Evolutionary conservation across 352 stramenopile species (phyloP), one percentile per base, ranked within the genome.

Genomic region (Phytophthora sojae): DNA sequence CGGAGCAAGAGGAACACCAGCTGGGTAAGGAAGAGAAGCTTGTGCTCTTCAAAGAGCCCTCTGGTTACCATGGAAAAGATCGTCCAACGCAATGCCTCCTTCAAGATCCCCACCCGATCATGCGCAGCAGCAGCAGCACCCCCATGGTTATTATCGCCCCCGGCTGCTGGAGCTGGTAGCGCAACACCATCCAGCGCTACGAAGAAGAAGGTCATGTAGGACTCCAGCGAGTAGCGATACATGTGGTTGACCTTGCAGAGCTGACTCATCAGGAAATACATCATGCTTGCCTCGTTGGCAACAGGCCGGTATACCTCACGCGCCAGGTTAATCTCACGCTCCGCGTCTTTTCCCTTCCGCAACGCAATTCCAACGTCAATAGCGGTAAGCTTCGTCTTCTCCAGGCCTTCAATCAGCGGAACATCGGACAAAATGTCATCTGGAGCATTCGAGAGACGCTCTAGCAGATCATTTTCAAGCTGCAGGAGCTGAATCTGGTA

Each of bases 211-310:
- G 88, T 92, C 80, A 96, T 92, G 67, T 94, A 96, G 7, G 85
- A 92, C 61, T 97, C 94, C 30, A 98, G 86, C 21, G 90, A 97
- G 75, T 98, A 98, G 29, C 97, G 91, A 64, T 98, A 98, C 93
- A 98, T 98, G 80, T 96, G 91, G 67, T 96, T 95, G 7, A 98
- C 82, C 60, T 94, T 91, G 77, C 80, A 92, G 0, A 98, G 78
- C 60, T 97, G 83, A 11, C 92, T 73, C 77, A 98, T 92, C 53
- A 97, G 80, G 74, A 98, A 98, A 58, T 98, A 98, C 52, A 98
- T 77, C 85, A 97, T 94, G 21, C 88, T 93, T 6, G 90, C 93
- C 77, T 98, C 93, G 9, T 80, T 87, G 0, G 92, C 93, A 9
- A 98, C 92, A 0, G 91, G 85, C 0, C 93, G 82, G 56, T 98